These are phyloP conservation scores for Amanita inopinata DNA, from an alignment of 768 basidiomycete species.

Conservation along the genomic window DNA sequence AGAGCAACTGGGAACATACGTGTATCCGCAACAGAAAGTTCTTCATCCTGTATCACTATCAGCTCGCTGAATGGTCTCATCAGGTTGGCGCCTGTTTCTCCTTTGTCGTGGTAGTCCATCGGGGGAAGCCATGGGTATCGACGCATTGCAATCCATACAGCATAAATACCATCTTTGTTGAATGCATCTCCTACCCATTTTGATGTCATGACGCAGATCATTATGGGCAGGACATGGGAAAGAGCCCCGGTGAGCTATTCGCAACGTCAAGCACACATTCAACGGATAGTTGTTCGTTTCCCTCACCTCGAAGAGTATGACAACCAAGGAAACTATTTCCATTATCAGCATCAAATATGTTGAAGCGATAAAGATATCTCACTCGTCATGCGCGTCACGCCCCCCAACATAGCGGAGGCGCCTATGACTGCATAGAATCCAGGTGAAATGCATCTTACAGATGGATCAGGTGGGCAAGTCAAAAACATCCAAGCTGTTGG, in stretches of 20 bases:
- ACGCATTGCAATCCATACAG: constrained; percentile 63
- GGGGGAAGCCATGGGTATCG: constrained; percentile 65
- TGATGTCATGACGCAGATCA: constrained; percentile 69
- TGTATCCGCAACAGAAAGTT: constrained; percentile 39
- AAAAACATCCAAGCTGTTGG: constrained; percentile 62
- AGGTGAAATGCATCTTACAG: constrained; percentile 59
- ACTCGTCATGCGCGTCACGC: constrained; percentile 74
- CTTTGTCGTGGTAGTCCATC: constrained; percentile 53
- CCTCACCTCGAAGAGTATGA: constrained; percentile 63
- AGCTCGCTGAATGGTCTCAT: constrained; percentile 48
- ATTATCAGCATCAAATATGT: constrained; percentile 5
- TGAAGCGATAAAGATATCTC: constrained; percentile 15
- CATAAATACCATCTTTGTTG: constrained; percentile 59
- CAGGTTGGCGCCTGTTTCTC: constrained; percentile 48
- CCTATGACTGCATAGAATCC: constrained; percentile 75
- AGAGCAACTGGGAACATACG: constrained; percentile 18
- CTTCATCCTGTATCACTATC: constrained; percentile 41
- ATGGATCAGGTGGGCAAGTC: constrained; percentile 63
- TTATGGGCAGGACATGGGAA: constrained; percentile 74
- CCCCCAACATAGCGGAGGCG: constrained; percentile 66
- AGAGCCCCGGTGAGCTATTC: constrained; percentile 63
- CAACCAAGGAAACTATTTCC: constrained; percentile 55
- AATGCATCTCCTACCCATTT: constrained; percentile 74
- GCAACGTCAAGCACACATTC: background rate
- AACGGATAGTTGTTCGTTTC: background rate